A percentile compares a stretch with the other conserved stretches of the same genome.
Evolutionary conservation across 2,329 filamentous ascomycete species (phyloP).

Genomic region (Trichoderma sp.): DNA sequence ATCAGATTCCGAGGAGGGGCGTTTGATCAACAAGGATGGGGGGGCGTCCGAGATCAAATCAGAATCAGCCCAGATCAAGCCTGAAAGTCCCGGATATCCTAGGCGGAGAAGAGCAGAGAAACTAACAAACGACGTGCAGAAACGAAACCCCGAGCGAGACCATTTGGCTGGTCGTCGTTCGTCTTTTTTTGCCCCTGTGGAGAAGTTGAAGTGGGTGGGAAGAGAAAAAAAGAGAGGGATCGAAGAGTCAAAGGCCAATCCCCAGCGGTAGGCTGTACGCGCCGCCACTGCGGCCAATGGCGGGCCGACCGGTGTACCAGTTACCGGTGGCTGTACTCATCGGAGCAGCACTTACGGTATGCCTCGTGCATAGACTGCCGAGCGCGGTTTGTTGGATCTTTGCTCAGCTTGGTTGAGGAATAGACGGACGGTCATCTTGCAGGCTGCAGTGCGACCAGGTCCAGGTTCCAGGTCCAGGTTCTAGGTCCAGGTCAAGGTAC

Average conservation of each 20-base stretch:
- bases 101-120: neutral
- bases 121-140: neutral
- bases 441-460: conserved; percentile 13
- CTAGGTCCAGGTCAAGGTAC: neutral
- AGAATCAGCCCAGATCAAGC: conserved; percentile 9
- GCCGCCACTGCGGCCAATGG: neutral
- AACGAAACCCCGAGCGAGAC: neutral
- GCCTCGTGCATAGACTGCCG: neutral
- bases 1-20: neutral
- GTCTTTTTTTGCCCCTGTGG: neutral
- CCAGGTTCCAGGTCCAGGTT: neutral
- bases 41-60: neutral
- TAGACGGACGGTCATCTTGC: neutral
- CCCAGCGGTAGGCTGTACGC: neutral
- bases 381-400: conserved; percentile 1
- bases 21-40: neutral
- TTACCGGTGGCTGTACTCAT: neutral
- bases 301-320: neutral
- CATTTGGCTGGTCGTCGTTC: neutral
- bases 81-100: neutral
- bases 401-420: neutral
- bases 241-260: neutral
- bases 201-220: neutral
- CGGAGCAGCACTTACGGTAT: too few relatives aligned
- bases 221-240: neutral